phyloP scores from a whole-genome alignment of 352 stramenopile species.

The Phytophthora hybrid region DNA sequence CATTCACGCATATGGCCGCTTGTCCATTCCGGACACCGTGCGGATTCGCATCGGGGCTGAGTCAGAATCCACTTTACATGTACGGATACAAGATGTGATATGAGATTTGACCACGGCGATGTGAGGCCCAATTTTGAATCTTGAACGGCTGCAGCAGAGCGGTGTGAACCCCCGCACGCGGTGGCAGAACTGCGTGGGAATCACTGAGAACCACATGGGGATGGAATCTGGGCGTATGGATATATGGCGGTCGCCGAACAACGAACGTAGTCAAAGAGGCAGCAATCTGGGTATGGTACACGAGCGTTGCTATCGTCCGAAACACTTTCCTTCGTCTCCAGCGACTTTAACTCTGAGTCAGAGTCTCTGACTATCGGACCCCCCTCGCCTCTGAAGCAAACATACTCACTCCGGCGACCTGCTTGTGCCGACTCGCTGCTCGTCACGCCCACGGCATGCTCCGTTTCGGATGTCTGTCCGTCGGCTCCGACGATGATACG shows the following conservation, averaged over 20 bases:
- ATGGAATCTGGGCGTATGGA: background rate
- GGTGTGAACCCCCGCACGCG: background rate
- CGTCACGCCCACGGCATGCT: background rate
- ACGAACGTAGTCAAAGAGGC: background rate
- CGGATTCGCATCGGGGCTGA: slow-evolving; percentile 17
- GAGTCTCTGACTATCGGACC: too few species aligned
- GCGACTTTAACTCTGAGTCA: too few species aligned
- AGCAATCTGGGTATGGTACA: background rate
- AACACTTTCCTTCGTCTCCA: too few species aligned
- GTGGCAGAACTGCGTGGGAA: background rate
- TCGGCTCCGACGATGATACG: background rate
- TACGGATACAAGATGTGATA: slow-evolving; percentile 18
- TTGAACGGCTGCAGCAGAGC: slow-evolving; percentile 20
- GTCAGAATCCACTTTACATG: slow-evolving; percentile 14
- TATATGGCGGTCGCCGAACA: too few species aligned
- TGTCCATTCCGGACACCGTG: slow-evolving; percentile 2
- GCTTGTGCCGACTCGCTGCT: background rate
- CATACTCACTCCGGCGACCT: background rate
- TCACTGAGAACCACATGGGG: slow-evolving; percentile 1
- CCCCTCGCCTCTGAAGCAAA: background rate
- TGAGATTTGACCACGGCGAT: slow-evolving; percentile 12
- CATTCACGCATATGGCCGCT: background rate
- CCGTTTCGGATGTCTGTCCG: background rate
- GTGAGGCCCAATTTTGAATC: slow-evolving; percentile 18
- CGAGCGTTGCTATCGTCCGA: too few species aligned